phyloP scores from a whole-genome alignment of 1,284 basidiomycete genomes.

The Sanghuangporus baumii region DNA sequence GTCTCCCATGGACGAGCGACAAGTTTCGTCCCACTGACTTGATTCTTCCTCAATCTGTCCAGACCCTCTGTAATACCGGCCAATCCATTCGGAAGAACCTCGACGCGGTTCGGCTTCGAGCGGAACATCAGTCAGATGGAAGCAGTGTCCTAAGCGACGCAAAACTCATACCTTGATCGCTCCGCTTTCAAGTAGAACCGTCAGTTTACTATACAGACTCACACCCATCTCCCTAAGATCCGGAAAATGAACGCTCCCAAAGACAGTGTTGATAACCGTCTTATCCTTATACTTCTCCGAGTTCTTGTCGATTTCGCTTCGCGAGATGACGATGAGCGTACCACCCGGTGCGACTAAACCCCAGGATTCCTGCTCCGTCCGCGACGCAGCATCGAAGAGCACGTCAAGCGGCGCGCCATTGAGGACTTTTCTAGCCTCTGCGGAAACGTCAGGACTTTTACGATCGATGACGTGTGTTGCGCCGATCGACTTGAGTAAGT shows the following conservation, averaged over 20 bases:
- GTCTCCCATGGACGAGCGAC: conserved; percentile 45
- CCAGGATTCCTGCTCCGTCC: conserved; percentile 13
- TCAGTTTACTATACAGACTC: conserved; percentile 11
- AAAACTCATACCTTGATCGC: conserved; percentile 1
- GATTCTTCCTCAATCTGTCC: conserved; percentile 31
- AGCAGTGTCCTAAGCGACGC: no score
- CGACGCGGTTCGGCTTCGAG: conserved; percentile 36
- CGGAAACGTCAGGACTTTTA: conserved; percentile 24
- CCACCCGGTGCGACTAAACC: conserved; percentile 21
- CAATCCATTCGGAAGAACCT: conserved; percentile 43
- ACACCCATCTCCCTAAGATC: conserved; percentile 1
- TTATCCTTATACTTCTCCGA: conserved; percentile 1
- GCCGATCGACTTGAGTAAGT: conserved; percentile 42
- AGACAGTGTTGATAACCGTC: background rate
- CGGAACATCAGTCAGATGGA: no score
- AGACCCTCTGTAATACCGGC: conserved; percentile 40
- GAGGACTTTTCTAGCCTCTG: conserved; percentile 28
- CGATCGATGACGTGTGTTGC: conserved; percentile 50
- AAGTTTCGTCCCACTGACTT: conserved; percentile 46
- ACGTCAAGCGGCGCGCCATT: conserved; percentile 26
- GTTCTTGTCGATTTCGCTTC: background rate
- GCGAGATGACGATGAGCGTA: conserved; percentile 5
- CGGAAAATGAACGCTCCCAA: conserved; percentile 2
- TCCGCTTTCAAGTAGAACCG: background rate
- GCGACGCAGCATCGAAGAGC: conserved; percentile 33